These are phyloP conservation scores for Nicotiana noctiflora DNA, from an alignment of 257 asterid genomes.

Conservation along the genomic window DNA sequence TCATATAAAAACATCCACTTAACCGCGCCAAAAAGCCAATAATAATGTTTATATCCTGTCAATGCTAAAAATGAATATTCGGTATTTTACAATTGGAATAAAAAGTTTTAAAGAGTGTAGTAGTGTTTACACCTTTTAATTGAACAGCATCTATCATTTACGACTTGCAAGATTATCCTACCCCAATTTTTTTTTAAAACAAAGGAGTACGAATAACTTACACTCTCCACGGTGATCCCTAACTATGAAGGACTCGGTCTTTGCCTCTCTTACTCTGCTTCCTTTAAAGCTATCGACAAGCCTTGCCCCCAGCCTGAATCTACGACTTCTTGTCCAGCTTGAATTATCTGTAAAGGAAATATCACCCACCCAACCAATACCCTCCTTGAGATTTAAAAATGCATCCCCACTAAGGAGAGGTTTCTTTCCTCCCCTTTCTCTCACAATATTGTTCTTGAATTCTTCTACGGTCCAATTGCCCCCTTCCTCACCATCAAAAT, in stretches of 20 bases:
- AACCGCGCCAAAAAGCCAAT: no score
- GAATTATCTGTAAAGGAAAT: conserved; percentile 78
- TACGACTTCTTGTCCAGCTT: conserved; percentile 97
- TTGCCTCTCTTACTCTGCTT: conserved; percentile 65
- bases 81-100: no score
- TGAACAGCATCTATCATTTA: background rate
- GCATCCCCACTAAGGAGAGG: conserved; percentile 72
- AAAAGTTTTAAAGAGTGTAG: no score
- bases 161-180: background rate
- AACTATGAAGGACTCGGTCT: conserved; percentile 71
- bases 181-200: background rate
- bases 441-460: conserved; percentile 56
- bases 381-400: conserved; percentile 51
- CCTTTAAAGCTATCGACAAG: conserved; percentile 45
- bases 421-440: conserved; percentile 73
- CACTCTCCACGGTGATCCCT: conserved; percentile 93
- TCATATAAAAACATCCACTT: no score
- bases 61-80: no score
- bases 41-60: no score
- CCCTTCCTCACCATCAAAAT: conserved; percentile 63
- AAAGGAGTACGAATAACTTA: conserved; percentile 36
- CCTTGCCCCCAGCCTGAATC: conserved; percentile 76
- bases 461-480: conserved; percentile 62
- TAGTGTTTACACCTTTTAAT: background rate
- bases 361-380: conserved; percentile 53